Base-by-base conservation (phyloP, 23 red algal genomes). In the Cyanidium caldarium region DNA sequence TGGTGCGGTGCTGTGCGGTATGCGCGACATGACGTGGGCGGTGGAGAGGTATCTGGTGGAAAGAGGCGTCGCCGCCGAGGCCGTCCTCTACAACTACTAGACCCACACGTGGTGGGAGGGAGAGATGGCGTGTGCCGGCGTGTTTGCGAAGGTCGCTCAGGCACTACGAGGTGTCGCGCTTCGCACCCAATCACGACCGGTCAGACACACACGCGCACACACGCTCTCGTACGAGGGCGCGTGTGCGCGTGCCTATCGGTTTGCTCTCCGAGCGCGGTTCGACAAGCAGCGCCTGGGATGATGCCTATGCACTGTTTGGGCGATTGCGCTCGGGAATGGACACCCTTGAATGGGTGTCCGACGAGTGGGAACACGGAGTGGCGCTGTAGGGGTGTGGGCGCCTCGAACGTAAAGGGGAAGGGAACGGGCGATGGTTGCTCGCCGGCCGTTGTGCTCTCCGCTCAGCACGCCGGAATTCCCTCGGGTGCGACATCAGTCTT, bases 81-180 rank as follows among this genome's bases (percentile, higher is more conserved):
- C 68, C 16, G 85, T 94, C 66, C 73, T 94, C 29, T 42, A 74
- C 40, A 94, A 94, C 81, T 94, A 85, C 69, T 94, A 28, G 31
- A 61, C n/a, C n/a, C n/a, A n/a, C n/a, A n/a, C n/a, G n/a, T n/a
- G n/a, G n/a, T n/a, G n/a, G n/a, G n/a, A n/a, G n/a, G n/a, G n/a
- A n/a, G n/a, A n/a, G n/a, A n/a, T n/a, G n/a, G n/a, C 41, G 41
- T 61, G 31, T 61, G 3, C 51, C 51, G 31, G 51, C 51, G 51
- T 28, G n/a, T 61, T 61, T 61, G 51, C 51, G 51, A 61, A 61
- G n/a, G 31, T 16, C 31, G 51, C 51, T 61, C 51, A 16, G 51
- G n/a, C n/a, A n/a, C 51, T 61, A 16, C 31, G 19, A 28, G 21
- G 12, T 16, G 31, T 61, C 51, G 31, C 51, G 31, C 51, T 61